Conservation (phyloP, 345 rosid species). For the Ailanthus altissimus region DNA sequence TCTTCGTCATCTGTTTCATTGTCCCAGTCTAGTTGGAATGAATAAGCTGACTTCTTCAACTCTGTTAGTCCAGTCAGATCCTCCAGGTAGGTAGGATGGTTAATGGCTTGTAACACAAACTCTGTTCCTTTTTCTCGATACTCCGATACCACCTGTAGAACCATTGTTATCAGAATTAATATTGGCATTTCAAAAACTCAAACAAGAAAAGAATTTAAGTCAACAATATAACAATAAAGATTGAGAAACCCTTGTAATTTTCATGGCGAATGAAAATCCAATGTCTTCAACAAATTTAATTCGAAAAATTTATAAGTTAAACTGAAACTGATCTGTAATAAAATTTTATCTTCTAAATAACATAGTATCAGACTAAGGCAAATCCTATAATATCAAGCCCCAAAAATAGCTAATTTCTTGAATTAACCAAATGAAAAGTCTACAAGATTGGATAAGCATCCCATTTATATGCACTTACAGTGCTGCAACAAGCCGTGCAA, state of each 20-base stretch:
- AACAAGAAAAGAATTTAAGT: not conserved
- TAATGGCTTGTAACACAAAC: conserved; percentile 80
- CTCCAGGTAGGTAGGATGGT: conserved; percentile 91
- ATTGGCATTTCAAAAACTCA: not conserved
- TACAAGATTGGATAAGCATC: not conserved
- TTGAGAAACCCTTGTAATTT: not conserved
- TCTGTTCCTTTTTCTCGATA: conserved; percentile 63
- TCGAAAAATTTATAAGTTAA: not conserved
- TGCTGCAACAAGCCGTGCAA: conserved; percentile 86
- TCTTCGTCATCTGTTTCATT: conserved; percentile 40
- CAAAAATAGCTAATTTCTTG: not conserved
- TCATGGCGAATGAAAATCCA: not conserved
- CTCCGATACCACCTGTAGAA: conserved; percentile 72
- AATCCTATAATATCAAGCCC: not conserved
- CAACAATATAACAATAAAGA: not conserved
- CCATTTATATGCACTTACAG: conserved; percentile 45
- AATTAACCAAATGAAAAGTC: not conserved
- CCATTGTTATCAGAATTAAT: not conserved
- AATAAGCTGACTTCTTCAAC: conserved; percentile 67
- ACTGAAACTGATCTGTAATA: not conserved
- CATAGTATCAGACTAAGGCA: not conserved
- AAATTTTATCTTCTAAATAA: not conserved
- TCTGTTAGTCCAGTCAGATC: conserved; percentile 92
- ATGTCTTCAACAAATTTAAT: not conserved
- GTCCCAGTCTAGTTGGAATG: conserved; percentile 77